A percentile compares a stretch with the other conserved stretches of the same genome.
Evolutionary conservation across 2,329 filamentous ascomycete genomes (phyloP).

Genomic region (Pseudogymnoascus sp.): DNA sequence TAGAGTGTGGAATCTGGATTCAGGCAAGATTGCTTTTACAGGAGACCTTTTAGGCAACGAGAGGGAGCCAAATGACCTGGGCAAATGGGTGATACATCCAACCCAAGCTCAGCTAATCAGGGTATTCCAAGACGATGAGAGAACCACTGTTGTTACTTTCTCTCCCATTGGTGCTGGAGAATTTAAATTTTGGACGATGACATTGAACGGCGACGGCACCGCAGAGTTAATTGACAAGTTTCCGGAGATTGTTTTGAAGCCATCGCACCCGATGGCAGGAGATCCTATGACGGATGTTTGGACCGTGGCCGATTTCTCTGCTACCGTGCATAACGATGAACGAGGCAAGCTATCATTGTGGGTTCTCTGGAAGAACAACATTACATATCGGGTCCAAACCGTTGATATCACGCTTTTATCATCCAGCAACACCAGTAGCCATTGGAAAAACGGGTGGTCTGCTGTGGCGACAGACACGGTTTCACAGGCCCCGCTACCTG

Average conservation of each 20-base stretch:
- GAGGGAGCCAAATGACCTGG: constrained; percentile 56
- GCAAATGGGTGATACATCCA: constrained; percentile 72
- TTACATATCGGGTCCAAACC: constrained; percentile 63
- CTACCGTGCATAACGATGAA: constrained; percentile 43
- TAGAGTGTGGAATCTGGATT: constrained; percentile 81
- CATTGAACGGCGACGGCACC: constrained; percentile 53
- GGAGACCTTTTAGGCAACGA: constrained; percentile 68
- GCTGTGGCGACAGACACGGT: constrained; percentile 55
- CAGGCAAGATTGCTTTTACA: constrained; percentile 66
- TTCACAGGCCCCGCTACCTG: constrained; percentile 43
- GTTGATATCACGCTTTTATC: not conserved
- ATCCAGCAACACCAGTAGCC: constrained; percentile 44
- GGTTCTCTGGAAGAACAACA: constrained; percentile 80
- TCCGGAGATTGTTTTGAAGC: constrained; percentile 56
- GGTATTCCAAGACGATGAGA: constrained; percentile 53
- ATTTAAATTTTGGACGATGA: constrained; percentile 88
- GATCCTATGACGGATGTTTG: constrained; percentile 67
- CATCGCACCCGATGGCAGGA: constrained; percentile 58
- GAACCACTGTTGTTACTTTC: constrained; percentile 64
- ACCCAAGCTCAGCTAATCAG: constrained; percentile 69
- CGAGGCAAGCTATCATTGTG: constrained; percentile 56
- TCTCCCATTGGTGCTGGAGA: constrained; percentile 80
- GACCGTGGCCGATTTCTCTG: constrained; percentile 69
- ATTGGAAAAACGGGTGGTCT: constrained; percentile 64
- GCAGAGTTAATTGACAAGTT: constrained; percentile 63